Evolutionary conservation across 177 flowering plant genomes (phyloP).

Genomic region (Vitis hybrid): DNA sequence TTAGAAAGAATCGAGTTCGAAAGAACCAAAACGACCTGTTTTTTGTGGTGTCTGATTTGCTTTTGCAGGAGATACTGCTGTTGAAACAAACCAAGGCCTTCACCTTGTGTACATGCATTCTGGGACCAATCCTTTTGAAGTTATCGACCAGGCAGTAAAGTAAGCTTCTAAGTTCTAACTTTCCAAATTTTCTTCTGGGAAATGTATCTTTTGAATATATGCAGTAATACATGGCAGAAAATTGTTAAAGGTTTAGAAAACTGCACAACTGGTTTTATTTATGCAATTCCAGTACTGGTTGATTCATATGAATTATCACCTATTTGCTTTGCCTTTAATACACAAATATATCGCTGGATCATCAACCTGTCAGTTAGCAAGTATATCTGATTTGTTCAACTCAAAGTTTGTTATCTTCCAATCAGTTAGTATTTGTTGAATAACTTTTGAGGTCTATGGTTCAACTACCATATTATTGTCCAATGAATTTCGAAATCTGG

Average conservation of each 20-base stretch:
- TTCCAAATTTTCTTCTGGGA: neutral
- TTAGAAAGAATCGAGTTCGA: conserved; percentile 19
- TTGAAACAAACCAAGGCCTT: conserved; percentile 62
- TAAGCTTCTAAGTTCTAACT: conserved; percentile 24
- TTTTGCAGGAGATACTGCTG: conserved; percentile 73
- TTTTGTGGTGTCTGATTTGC: conserved; percentile 25
- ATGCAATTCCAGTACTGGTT: no score
- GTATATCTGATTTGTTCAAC: no score
- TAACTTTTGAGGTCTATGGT: neutral
- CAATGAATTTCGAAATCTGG: neutral
- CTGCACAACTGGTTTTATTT: neutral
- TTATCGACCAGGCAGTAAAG: conserved; percentile 82
- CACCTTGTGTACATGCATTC: conserved; percentile 77
- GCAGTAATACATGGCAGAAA: neutral
- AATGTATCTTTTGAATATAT: neutral
- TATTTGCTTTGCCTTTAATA: no score
- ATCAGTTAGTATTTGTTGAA: no score
- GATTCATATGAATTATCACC: no score
- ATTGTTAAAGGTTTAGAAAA: neutral
- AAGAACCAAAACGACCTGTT: conserved; percentile 33
- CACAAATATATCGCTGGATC: no score
- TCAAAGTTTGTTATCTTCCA: no score
- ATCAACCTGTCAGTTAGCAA: no score
- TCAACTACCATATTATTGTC: neutral
- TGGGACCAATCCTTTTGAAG: conserved; percentile 87